Percentiles rank a stretch among this genome's conserved stretches.
phyloP scores from a whole-genome alignment of 2,329 filamentous ascomycete species.

The Penicillium rolfsii region DNA sequence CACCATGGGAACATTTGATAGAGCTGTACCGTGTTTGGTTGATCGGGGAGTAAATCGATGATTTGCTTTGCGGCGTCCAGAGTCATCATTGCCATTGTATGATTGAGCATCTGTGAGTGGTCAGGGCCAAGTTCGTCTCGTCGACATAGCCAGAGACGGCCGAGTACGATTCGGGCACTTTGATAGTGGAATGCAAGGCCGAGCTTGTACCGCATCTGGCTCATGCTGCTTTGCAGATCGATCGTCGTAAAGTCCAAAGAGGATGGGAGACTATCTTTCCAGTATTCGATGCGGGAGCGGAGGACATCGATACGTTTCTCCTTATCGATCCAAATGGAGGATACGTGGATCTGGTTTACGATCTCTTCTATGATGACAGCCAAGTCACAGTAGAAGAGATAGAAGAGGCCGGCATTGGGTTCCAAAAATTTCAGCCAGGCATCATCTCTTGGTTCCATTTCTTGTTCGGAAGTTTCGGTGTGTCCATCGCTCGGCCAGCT shows the following conservation, averaged over 20 bases:
- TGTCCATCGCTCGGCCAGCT: neutral
- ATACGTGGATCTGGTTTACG: conserved; percentile 1
- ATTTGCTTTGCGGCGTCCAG: conserved; percentile 4
- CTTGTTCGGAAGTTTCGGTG: neutral
- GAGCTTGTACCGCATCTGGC: conserved; percentile 3
- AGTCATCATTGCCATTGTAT: conserved; percentile 2
- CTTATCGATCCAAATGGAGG: neutral
- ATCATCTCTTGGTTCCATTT: neutral
- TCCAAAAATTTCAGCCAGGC: conserved; percentile 1
- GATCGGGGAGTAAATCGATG: conserved; percentile 1
- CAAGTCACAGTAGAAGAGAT: conserved; percentile 6
- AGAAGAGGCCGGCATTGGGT: conserved; percentile 3
- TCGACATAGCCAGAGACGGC: conserved; percentile 4
- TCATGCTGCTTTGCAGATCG: neutral
- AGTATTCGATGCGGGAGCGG: conserved; percentile 1
- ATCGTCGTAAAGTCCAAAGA: neutral
- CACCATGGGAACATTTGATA: conserved; percentile 9
- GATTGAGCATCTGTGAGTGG: neutral
- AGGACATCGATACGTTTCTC: neutral
- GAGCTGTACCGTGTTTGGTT: neutral
- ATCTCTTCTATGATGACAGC: conserved; percentile 6
- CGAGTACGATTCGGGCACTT: conserved; percentile 1
- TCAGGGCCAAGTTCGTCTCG: neutral
- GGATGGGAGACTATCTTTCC: conserved; percentile 1
- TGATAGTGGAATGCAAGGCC: conserved; percentile 3